These are phyloP conservation scores for Aureobasidium sp. DNA, from an alignment of 2,329 filamentous ascomycete genomes.

Conservation along the genomic window DNA sequence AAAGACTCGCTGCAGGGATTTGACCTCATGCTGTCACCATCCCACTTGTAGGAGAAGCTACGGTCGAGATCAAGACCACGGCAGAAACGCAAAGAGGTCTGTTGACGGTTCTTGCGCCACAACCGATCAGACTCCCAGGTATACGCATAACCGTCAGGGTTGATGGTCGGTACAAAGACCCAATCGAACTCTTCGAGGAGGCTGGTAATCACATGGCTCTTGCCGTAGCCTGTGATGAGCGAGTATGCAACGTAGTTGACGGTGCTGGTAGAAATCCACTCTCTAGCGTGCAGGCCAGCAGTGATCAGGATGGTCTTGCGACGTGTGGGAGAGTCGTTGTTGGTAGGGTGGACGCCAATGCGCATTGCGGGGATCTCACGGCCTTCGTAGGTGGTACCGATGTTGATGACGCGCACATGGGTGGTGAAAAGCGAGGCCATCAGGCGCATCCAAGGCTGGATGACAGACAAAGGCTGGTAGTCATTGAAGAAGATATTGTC, in stretches of 20 bases:
- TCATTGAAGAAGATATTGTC: constrained; percentile 84
- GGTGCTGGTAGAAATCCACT: constrained; percentile 93
- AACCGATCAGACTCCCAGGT: constrained; percentile 86
- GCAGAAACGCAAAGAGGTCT: constrained; percentile 75
- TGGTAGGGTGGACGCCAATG: constrained; percentile 57
- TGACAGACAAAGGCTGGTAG: constrained; percentile 81
- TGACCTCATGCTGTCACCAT: constrained; percentile 52
- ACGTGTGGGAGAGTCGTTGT: constrained; percentile 38
- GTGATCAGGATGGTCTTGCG: constrained; percentile 75
- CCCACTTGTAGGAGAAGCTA: constrained; percentile 79
- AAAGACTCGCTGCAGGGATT: constrained; percentile 92
- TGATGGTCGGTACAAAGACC: constrained; percentile 79
- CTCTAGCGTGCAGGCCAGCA: constrained; percentile 84
- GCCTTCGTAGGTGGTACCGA: constrained; percentile 84
- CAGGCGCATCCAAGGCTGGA: constrained; percentile 85
- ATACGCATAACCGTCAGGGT: constrained; percentile 92
- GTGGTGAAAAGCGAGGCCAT: constrained; percentile 84
- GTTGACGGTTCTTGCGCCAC: constrained; percentile 90
- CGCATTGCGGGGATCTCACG: constrained; percentile 77
- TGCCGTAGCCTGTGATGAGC: constrained; percentile 75
- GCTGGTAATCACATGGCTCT: constrained; percentile 61
- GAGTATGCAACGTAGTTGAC: constrained; percentile 88
- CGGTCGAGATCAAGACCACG: constrained; percentile 84
- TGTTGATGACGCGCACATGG: constrained; percentile 63
- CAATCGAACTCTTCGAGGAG: constrained; percentile 81